Evolutionary conservation across 1,139 yeast species (phyloP), one percentile per base, ranked within the genome.

Genomic region (Nakaseomyces kungkrabaensis): DNA sequence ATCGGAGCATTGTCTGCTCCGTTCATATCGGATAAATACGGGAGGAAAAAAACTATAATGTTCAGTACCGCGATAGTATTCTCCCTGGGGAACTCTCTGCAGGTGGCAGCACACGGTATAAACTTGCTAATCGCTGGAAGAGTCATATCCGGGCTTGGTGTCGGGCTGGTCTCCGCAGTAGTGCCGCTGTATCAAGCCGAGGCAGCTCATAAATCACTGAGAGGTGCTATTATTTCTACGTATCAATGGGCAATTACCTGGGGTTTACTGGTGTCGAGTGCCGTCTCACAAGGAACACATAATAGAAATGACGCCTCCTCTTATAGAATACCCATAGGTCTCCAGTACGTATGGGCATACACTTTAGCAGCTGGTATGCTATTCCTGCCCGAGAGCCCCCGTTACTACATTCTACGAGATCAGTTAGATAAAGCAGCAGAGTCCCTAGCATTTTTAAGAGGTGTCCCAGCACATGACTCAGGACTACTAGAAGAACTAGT

Each of bases 171-270:
- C 42, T 71, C 74, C 4, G 75, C 74, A 2, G 74, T 70, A 2
- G 75, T 85, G 1, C 95, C 95, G 0, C 68, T 85, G 46, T 85
- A 84, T 60, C 94, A 85, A 67, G 87, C 94, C 9, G 95, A 85
- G 62, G 84, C 89, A 0, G 81, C 92, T 0, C 89, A 89, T 0
- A 82, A 79, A 63, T 79, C 84, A 77, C 78, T 83, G 44, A 76
- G 95, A 74, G 94, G 95, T 55, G 82, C 89, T 3, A 78, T 85
- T 59, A 87, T 85, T 47, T 83, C 86, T 50, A 77, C 86, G 1
- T 85, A 85, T 66, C 95, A 85, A 66, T 85, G 90, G 90, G 90
- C 92, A 24, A 85, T 85, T 53, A 85, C 95, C 1, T 83, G 90
- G 90, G 95, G 95, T 0, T 69, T 85, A 31, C 63, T 85, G 41